phyloP scores from a whole-genome alignment of 306 rosid genomes.

The Trichosanthes truncata region DNA sequence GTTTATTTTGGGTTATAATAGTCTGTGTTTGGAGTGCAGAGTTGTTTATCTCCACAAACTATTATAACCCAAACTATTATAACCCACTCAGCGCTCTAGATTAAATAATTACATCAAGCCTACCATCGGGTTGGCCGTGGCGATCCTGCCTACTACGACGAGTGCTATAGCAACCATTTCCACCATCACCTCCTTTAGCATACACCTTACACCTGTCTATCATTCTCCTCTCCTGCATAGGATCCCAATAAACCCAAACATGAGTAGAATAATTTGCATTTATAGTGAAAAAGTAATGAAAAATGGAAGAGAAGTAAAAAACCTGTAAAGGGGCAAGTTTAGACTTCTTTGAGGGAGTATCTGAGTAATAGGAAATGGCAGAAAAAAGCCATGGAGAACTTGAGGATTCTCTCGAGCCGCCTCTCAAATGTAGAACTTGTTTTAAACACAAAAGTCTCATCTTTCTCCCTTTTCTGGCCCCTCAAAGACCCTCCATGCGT shows the following conservation, averaged over 20 bases:
- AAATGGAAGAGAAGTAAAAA: constrained; percentile 1
- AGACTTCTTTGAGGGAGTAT: constrained; percentile 39
- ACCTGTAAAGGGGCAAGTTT: constrained; percentile 93
- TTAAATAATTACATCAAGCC: not conserved
- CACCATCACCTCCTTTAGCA: constrained; percentile 91
- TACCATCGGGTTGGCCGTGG: constrained; percentile 67
- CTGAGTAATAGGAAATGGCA: constrained; percentile 30
- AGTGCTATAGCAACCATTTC: constrained; percentile 69
- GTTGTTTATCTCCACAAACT: too few relatives aligned
- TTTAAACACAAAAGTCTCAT: constrained; percentile 43
- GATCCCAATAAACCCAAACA: not conserved
- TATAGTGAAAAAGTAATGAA: not conserved
- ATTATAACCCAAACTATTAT: too few relatives aligned
- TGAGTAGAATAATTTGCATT: not conserved
- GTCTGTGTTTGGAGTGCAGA: too few relatives aligned
- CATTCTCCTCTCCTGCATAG: constrained; percentile 77
- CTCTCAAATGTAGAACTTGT: constrained; percentile 25
- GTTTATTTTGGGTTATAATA: too few relatives aligned
- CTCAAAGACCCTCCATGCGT: constrained; percentile 6
- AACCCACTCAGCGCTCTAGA: not conserved
- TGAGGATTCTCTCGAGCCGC: constrained; percentile 25
- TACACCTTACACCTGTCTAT: constrained; percentile 57
- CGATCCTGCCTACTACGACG: constrained; percentile 55
- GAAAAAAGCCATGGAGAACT: constrained; percentile 37
- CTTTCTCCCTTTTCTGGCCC: constrained; percentile 11